Percentiles rank a stretch among this genome's conserved stretches.
phyloP scores from a whole-genome alignment of 768 basidiomycete genomes.

The Psilocybe subaeruginosa region DNA sequence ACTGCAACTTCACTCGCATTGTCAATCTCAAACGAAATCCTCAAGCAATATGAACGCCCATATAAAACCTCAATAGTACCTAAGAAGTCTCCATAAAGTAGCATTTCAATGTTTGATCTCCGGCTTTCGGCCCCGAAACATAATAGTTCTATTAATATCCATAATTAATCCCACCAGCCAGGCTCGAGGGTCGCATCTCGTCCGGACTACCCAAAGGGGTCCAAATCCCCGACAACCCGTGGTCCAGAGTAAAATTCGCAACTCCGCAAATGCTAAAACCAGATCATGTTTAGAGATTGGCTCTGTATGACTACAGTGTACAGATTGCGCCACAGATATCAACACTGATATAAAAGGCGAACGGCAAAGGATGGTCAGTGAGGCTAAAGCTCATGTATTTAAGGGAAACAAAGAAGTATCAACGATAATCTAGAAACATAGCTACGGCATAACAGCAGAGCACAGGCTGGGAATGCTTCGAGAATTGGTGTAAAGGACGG shows the following conservation, averaged over 20 bases:
- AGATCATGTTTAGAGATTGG: not conserved
- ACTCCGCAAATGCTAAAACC: not conserved
- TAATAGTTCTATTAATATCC: not conserved
- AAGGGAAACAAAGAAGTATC: too few relatives aligned
- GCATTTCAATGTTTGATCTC: not conserved
- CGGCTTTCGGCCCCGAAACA: not conserved
- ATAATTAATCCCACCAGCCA: constrained; percentile 5
- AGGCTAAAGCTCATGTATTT: too few relatives aligned
- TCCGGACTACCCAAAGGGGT: not conserved
- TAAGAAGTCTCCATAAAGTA: too few relatives aligned
- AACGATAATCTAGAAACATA: not conserved
- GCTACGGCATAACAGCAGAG: not conserved
- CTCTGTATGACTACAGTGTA: not conserved
- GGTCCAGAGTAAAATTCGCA: not conserved
- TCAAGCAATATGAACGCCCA: too few relatives aligned
- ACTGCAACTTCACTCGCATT: too few relatives aligned
- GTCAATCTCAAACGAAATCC: too few relatives aligned
- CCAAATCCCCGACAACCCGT: not conserved
- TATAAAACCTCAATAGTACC: too few relatives aligned
- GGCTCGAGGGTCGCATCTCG: constrained; percentile 1
- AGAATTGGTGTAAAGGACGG: not conserved
- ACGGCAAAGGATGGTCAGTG: too few relatives aligned
- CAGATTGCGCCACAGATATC: too few relatives aligned
- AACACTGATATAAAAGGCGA: too few relatives aligned
- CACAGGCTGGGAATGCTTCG: not conserved